Conservation (phyloP, 1,139 yeast species). For the Yamadazyma taylorii region DNA sequence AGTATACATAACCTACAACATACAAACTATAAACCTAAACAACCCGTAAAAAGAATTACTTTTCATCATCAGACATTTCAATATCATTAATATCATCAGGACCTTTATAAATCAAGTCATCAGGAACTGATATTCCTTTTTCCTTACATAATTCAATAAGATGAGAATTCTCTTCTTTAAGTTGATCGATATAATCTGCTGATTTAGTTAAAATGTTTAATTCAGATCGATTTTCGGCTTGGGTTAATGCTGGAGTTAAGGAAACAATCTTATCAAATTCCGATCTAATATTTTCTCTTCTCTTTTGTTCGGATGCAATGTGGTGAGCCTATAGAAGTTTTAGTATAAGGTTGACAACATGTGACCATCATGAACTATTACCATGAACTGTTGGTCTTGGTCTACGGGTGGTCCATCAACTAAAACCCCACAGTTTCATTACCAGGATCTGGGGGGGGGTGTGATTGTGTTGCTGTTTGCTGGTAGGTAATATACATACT, state of each 20-base stretch:
- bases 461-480: too few relatives aligned
- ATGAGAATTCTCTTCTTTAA: conserved; percentile 39
- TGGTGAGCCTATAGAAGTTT: conserved; percentile 37
- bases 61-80: conserved; percentile 2
- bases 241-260: conserved; percentile 42
- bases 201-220: conserved; percentile 45
- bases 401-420: too few relatives aligned
- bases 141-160: conserved; percentile 35
- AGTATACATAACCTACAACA: conserved; percentile 2
- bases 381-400: too few relatives aligned
- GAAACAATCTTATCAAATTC: conserved; percentile 47
- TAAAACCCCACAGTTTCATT: neutral
- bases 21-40: neutral
- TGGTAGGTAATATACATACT: conserved; percentile 23
- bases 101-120: conserved; percentile 38
- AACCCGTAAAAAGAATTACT: neutral
- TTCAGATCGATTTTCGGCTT: conserved; percentile 47
- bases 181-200: conserved; percentile 46
- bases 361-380: too few relatives aligned
- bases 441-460: too few relatives aligned
- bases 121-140: conserved; percentile 41
- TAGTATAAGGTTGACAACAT: too few relatives aligned
- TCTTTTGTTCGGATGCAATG: conserved; percentile 50
- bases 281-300: conserved; percentile 47
- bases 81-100: conserved; percentile 27